Evolutionary conservation across 2,329 filamentous ascomycete species (phyloP), one percentile per base, ranked within the genome.

Genomic region (Pseudocercospora vitis): DNA sequence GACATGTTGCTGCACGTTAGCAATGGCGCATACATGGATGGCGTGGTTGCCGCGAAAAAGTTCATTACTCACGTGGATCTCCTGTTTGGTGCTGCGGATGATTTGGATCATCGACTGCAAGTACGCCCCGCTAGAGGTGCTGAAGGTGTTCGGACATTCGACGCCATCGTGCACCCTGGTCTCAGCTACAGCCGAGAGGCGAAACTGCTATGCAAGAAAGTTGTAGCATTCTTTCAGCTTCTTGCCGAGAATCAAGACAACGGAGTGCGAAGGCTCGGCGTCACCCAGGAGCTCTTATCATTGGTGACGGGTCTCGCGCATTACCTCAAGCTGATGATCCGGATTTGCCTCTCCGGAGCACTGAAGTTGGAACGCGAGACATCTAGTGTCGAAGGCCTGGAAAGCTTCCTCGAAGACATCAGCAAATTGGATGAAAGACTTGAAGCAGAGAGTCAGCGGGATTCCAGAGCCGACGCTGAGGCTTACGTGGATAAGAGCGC

Each of bases 171-270:
- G 21, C 61, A 70, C 33, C 62, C 69, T 88, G 91, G 88, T 58
- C 80, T 99, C 57, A 89, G 91, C 7, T 99, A 97, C 69, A 88
- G 88, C 14, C 85, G 94, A 65, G 94, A 99, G 76, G 89, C 94
- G n/a, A 99, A 99, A 73, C 80, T 99, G 47, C 82, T 99, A n/a
- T 99, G 94, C 78, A 99, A 99, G 74, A 99, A 99, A 73, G 95
- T 99, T 50, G 94, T 99, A 4, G 89, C 92, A 21, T 99, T 99
- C 77, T 99, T 99, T 71, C 91, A 91, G 9, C 78, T 99, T 14
- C 79, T 99, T 7, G 95, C 92, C 4, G 96, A 96, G 71, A 94
- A 91, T 1, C 92, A 97, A 69, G 91, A 96, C 67, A 89, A 86
- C 7, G 89, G 87, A n/a, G 85, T 89, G 31, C 82, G 89, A 53